Percentiles rank a stretch among this genome's conserved stretches.
phyloP scores from a whole-genome alignment of 768 basidiomycete species.

The Jaapia argillacea region DNA sequence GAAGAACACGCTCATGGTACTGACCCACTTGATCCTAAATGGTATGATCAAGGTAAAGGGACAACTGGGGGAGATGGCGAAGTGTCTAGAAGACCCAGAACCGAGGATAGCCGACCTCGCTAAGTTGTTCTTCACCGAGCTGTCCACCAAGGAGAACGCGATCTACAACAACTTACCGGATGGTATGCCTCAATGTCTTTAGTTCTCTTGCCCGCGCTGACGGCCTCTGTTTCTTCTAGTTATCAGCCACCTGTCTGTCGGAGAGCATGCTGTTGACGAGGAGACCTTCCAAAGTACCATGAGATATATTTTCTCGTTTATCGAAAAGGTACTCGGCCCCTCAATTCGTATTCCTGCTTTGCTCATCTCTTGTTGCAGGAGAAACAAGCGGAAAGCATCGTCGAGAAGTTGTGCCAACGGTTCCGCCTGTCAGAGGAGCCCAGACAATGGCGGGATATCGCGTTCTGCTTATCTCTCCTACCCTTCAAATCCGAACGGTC shows the following conservation, averaged over 20 bases:
- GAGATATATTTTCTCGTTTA: slow-evolving; percentile 91
- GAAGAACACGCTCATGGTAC: slow-evolving; percentile 98
- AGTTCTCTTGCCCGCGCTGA: background rate
- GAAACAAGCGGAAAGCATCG: slow-evolving; percentile 95
- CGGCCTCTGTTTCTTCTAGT: slow-evolving; percentile 33
- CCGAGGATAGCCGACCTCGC: slow-evolving; percentile 84
- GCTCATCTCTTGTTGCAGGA: slow-evolving; percentile 41
- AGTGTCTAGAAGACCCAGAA: slow-evolving; percentile 91
- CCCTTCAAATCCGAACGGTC: slow-evolving; percentile 97
- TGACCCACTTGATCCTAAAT: slow-evolving; percentile 93
- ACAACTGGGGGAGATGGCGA: slow-evolving; percentile 99
- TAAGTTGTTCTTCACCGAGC: slow-evolving; percentile 94
- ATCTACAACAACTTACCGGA: slow-evolving; percentile 99
- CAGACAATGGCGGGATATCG: slow-evolving; percentile 96
- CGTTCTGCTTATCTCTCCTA: slow-evolving; percentile 86
- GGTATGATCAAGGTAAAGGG: slow-evolving; percentile 99
- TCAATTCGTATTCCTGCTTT: background rate
- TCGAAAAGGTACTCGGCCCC: slow-evolving; percentile 66
- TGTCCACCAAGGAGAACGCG: slow-evolving; percentile 96
- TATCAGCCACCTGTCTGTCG: slow-evolving; percentile 89
- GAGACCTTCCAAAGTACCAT: slow-evolving; percentile 88
- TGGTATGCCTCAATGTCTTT: slow-evolving; percentile 45
- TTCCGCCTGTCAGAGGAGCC: slow-evolving; percentile 84
- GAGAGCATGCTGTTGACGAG: slow-evolving; percentile 88
- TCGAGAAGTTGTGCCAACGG: slow-evolving; percentile 95